phyloP scores from a whole-genome alignment of 331 rosid species.

The Rhamnella rubrinervis region DNA sequence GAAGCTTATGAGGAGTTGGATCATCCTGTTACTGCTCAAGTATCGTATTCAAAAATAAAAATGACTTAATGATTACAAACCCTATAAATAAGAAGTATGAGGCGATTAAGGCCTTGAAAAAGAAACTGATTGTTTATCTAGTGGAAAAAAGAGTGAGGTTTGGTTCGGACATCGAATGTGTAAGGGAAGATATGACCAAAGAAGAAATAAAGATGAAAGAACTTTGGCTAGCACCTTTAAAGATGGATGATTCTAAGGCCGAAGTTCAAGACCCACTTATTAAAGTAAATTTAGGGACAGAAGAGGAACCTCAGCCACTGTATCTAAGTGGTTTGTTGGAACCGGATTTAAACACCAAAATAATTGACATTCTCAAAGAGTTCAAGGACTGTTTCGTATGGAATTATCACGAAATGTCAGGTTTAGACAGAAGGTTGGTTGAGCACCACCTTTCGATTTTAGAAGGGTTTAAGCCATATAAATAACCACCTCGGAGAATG shows the following conservation, averaged over 20 bases:
- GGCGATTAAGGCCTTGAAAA: too few relatives aligned
- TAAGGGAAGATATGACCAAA: too few relatives aligned
- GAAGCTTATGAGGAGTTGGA: too few relatives aligned
- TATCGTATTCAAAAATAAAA: too few relatives aligned
- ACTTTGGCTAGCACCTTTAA: background rate
- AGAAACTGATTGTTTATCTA: too few relatives aligned
- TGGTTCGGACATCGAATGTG: too few relatives aligned
- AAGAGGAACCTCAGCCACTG: background rate
- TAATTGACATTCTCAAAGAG: background rate
- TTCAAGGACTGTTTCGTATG: conserved; percentile 4
- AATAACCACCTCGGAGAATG: background rate
- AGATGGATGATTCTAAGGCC: background rate
- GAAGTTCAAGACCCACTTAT: background rate
- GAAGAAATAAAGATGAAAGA: background rate
- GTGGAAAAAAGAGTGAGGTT: too few relatives aligned
- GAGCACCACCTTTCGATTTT: background rate
- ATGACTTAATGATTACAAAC: too few relatives aligned
- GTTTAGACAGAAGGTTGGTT: background rate
- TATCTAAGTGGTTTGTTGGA: background rate
- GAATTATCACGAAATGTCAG: background rate
- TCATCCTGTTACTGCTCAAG: too few relatives aligned
- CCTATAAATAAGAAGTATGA: too few relatives aligned
- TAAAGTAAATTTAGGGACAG: background rate
- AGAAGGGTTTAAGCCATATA: too few relatives aligned
- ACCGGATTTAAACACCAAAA: background rate